Percentiles rank a stretch among this genome's conserved stretches.
phyloP scores from a whole-genome alignment of 805 yeast species.

The Kazachstania taianensis region DNA sequence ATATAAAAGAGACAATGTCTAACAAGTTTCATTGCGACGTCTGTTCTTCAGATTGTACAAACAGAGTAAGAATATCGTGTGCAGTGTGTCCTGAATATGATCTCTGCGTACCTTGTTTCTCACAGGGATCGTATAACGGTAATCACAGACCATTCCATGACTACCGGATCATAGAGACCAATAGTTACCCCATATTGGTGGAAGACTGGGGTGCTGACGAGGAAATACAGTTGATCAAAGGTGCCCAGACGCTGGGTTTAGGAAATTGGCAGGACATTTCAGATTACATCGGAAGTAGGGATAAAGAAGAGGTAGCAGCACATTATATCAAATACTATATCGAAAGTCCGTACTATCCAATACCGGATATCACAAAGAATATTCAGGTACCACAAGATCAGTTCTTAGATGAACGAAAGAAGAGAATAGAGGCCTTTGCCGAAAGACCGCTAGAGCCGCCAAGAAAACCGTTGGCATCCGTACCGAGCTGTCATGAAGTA shows the following conservation, averaged over 20 bases:
- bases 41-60: conserved; percentile 92
- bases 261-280: conserved; percentile 99
- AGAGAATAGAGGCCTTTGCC: conserved; percentile 61
- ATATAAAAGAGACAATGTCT: conserved; percentile 20
- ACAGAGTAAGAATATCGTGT: conserved; percentile 81
- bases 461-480: conserved; percentile 81
- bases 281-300: conserved; percentile 87
- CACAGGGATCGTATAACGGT: conserved; percentile 69
- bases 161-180: conserved; percentile 85
- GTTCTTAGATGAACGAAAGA: conserved; percentile 57
- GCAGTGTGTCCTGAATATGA: conserved; percentile 92
- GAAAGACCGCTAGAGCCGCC: conserved; percentile 76
- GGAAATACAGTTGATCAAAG: conserved; percentile 78
- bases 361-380: conserved; percentile 74
- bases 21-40: conserved; percentile 83
- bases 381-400: conserved; percentile 59
- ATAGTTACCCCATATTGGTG: conserved; percentile 84
- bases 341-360: conserved; percentile 64
- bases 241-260: conserved; percentile 81
- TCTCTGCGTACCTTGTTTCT: conserved; percentile 95
- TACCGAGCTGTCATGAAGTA: conserved; percentile 91
- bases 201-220: conserved; percentile 98
- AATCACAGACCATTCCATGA: conserved; percentile 92
- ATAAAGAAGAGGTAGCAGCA: conserved; percentile 80
- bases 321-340: conserved; percentile 73